Base-by-base conservation (phyloP, 176 grass and related monocot species). In the Miscanthus lutarioriparius region DNA sequence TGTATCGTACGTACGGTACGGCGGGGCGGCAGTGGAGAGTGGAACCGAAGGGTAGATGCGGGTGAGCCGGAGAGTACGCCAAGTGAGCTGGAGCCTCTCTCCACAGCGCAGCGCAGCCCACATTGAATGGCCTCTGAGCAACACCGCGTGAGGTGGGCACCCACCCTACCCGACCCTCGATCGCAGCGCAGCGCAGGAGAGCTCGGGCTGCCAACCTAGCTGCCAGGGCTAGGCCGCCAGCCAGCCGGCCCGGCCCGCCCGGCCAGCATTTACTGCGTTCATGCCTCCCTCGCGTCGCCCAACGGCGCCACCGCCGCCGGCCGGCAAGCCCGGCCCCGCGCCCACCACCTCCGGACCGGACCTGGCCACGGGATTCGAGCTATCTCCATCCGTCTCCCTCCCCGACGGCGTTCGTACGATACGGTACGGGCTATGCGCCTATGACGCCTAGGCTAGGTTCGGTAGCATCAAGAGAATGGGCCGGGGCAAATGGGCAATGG, bases 81-180 rank as follows among this genome's bases (percentile, higher is more conserved):
- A 10, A 17, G 41, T 35, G 3, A 35, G 33, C 33, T 35, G 33
- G 33, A 33, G 2, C 32, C 39, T 40, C 39, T 40, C 39, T 25
- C 75, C 49, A 37, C 87, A 92, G 86, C 88, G 74, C 51, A 22
- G 40, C 2, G 51, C 51, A 54, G 62, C 32, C 17, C 54, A 20
- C 87, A 92, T 90, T 90, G 81, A 90, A 90, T 92, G 47, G 56
- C 0, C 47, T 79, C 87, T 87, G 87, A 75, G 81, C 87, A 71
- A 69, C 91, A 87, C 87, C 88, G 88, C 91, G 79, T 89, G 84
- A 87, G 85, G 56, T 81, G 81, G 77, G 65, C 71, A 73, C 85
- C 84, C 69, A 72, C 20, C 17, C 19, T 12, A 47, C 15, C 20
- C n/a, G 15, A 9, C 32, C 7, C 67, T 70, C 22, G 69, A 44